These are phyloP conservation scores for Didymella pinodella DNA, from an alignment of 2,329 filamentous ascomycete genomes.

Conservation along the genomic window DNA sequence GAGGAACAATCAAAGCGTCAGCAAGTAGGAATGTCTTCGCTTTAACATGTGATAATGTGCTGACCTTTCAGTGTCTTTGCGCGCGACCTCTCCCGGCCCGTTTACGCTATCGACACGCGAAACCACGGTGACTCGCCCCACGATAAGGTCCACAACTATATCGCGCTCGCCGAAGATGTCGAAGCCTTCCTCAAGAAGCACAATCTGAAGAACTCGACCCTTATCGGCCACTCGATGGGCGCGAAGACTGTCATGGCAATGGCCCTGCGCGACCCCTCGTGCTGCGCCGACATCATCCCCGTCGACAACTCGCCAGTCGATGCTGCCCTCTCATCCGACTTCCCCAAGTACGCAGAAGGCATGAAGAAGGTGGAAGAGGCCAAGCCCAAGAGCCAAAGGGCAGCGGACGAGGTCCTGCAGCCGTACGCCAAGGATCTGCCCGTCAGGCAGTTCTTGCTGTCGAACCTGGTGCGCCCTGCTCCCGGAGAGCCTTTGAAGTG, in stretches of 20 bases:
- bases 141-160: conserved; percentile 77
- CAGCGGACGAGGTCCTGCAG: conserved; percentile 81
- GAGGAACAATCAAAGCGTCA: conserved; percentile 92
- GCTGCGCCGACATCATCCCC: conserved; percentile 75
- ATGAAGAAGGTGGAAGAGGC: conserved; percentile 83
- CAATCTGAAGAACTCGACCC: conserved; percentile 70
- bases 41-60: background rate
- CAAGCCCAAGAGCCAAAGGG: conserved; percentile 71
- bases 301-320: conserved; percentile 95
- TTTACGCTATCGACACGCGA: conserved; percentile 87
- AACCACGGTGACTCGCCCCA: conserved; percentile 95
- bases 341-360: conserved; percentile 79
- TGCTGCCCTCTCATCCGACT: conserved; percentile 75
- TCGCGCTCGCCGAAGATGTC: conserved; percentile 82
- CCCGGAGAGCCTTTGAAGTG: conserved; percentile 70
- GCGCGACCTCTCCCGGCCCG: conserved; percentile 77
- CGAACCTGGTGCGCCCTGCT: conserved; percentile 73
- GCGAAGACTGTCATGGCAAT: conserved; percentile 93
- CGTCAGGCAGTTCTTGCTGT: conserved; percentile 90
- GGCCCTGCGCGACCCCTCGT: conserved; percentile 73
- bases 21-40: conserved; percentile 72
- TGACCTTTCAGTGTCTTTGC: conserved; percentile 70
- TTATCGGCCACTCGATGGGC: conserved; percentile 97
- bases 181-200: conserved; percentile 78
- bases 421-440: conserved; percentile 76